A percentile compares a stretch with the other conserved stretches of the same genome.
Conservation (phyloP, 2,329 filamentous ascomycete genomes). For the Nannizziopsis barbatae region DNA sequence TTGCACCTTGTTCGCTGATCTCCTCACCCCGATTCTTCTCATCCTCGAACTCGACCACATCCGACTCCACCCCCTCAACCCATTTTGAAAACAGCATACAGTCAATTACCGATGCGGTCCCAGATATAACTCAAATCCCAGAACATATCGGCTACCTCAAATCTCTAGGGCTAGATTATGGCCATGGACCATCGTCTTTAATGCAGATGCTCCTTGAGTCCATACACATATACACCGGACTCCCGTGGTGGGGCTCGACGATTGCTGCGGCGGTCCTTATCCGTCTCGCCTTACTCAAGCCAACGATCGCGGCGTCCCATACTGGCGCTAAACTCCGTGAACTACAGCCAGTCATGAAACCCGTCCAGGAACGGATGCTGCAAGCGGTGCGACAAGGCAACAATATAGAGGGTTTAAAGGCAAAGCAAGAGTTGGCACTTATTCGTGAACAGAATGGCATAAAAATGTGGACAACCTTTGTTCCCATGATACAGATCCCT, state of each 20-base stretch:
- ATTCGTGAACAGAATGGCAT: slow-evolving; percentile 49
- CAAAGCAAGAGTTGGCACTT: slow-evolving; percentile 38
- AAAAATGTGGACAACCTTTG: slow-evolving; percentile 39
- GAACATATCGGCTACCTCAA: slow-evolving; percentile 74
- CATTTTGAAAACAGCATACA: slow-evolving; percentile 10
- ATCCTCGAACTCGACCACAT: slow-evolving; percentile 14
- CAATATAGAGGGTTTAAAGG: slow-evolving; percentile 36
- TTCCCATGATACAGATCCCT: slow-evolving; percentile 54
- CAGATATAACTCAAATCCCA: slow-evolving; percentile 47
- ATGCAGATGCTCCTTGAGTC: slow-evolving; percentile 73
- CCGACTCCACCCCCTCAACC: slow-evolving; percentile 13
- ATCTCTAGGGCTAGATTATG: slow-evolving; percentile 73
- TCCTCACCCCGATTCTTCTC: slow-evolving; percentile 32
- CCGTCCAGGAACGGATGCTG: slow-evolving; percentile 47
- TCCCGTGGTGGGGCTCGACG: slow-evolving; percentile 77
- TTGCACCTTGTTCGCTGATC: slow-evolving; percentile 7
- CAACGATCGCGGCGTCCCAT: slow-evolving; percentile 52
- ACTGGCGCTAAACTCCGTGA: slow-evolving; percentile 51
- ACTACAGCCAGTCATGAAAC: slow-evolving; percentile 47
- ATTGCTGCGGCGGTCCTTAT: slow-evolving; percentile 52
- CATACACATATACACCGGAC: slow-evolving; percentile 60
- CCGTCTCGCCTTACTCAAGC: slow-evolving; percentile 55
- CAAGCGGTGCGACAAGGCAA: slow-evolving; percentile 36
- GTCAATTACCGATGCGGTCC: slow-evolving; percentile 20
- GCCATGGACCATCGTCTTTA: slow-evolving; percentile 62